Evolutionary conservation across 1,284 basidiomycete genomes (phyloP), one percentile per base, ranked within the genome.

Genomic region (Coriolopsis trogii): DNA sequence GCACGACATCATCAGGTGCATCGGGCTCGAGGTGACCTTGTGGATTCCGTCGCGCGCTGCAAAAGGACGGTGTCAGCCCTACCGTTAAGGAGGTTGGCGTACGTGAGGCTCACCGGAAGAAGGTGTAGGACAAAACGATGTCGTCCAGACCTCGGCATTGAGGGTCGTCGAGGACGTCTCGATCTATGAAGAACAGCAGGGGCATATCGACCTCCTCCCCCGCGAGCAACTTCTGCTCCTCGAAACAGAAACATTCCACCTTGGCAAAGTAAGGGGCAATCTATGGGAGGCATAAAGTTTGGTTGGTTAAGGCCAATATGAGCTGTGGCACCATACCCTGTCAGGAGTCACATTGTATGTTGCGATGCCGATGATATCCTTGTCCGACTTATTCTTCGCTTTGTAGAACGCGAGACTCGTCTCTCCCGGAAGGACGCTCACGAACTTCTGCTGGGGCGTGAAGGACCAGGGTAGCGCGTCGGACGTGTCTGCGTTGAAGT

Each of bases 211-310:
- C 93, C 71, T 98, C 95, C 73, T 99, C 97, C 20, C 91, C 89
- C 0, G 96, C 95, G 20, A 98, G 76, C 16, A 99, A 82, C 64
- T 89, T 92, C 72, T 99, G 97, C 70, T 99, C 97, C 70, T 99
- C 97, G 63, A 99, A 99, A 73, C 97, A 99, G 78, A 99, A 99
- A 64, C 97, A 99, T 71, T 99, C 97, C 7, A 99, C 95, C 75
- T 99, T 99, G 51, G 95, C 93, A 68, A 99, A 99, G 71, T 98
- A 99, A 0, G 96, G 95, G 6, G 97, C 97, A 61, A 98, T 85
- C 93, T 98, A 66, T 5, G 15, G 13, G n/a, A n/a, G n/a, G n/a
- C n/a, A n/a, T n/a, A n/a, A n/a, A n/a, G n/a, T n/a, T n/a, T n/a
- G n/a, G n/a, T n/a, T n/a, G n/a, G n/a, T n/a, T n/a, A n/a, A n/a